These are phyloP conservation scores for Cyclotella sp. DNA, from an alignment of 108 stramenopile species.

Conservation along the genomic window DNA sequence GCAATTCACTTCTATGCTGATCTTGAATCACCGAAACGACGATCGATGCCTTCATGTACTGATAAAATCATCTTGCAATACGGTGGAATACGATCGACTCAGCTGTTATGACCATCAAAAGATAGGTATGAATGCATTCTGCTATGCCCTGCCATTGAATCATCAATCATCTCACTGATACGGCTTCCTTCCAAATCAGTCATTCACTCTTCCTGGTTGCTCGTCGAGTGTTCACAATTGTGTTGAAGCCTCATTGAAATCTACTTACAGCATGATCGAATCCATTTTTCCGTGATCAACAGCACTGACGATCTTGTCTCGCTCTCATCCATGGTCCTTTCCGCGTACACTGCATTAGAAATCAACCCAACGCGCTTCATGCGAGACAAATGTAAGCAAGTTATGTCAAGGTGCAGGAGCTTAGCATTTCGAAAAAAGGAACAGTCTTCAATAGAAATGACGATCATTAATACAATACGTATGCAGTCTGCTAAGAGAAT, in stretches of 20 bases:
- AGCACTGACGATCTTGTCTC: neutral
- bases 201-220: conserved; percentile 29
- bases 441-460: neutral
- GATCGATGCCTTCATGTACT: conserved; percentile 43
- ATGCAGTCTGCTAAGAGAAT: conserved; percentile 20
- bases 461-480: conserved; percentile 21
- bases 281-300: conserved; percentile 4
- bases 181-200: conserved; percentile 36
- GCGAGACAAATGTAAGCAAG: neutral
- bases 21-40: conserved; percentile 41
- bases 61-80: conserved; percentile 56
- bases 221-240: conserved; percentile 28
- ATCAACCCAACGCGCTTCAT: neutral
- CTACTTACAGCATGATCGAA: conserved; percentile 19
- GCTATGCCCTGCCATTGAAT: conserved; percentile 47
- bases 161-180: conserved; percentile 52
- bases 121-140: conserved; percentile 25
- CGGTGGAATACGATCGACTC: conserved; percentile 50
- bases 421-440: conserved; percentile 13
- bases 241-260: conserved; percentile 9
- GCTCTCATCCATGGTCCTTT: conserved; percentile 1
- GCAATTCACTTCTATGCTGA: conserved; percentile 38
- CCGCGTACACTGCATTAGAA: neutral
- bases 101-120: conserved; percentile 30
- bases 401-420: conserved; percentile 29